Base-by-base conservation (phyloP, 768 basidiomycete genomes). In the Serendipita sp. region DNA sequence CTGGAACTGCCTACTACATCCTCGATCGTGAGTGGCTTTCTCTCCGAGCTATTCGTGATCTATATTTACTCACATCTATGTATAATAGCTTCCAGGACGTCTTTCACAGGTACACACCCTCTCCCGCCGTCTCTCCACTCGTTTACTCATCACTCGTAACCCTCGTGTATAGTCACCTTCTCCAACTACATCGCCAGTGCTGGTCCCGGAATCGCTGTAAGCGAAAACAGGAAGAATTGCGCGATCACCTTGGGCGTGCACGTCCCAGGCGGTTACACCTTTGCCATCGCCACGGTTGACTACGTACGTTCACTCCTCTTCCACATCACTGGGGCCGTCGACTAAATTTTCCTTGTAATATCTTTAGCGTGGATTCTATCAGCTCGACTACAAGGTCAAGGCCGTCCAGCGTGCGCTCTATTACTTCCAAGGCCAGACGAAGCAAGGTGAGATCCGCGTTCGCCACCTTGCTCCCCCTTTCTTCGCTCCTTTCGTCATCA, bases 401-500 rank as follows among this genome's bases (percentile, higher is more conserved):
- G 55, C 55, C 10, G 34, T 34, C 36, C 55, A 60, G n/a, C 4
- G n/a, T n/a, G 55, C 55, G 27, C 3, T 33, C 8, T 60, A 60
- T 29, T 60, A 60, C 55, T 60, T 60, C 55, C 55, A 60, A 37
- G 55, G 55, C 13, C 55, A 60, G 36, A n/a, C 34, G 10, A 23
- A 60, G 55, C 55, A 60, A 60, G 40, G 40, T 40, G 13, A 5
- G 40, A 23, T 23, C 23, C 23, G 23, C 23, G 23, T 23, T 13
- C 40, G 13, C 13, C 23, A 13, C 40, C 13, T 13, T 40, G 23
- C 5, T 13, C 13, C 40, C 5, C 13, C 13, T 23, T 23, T 23
- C 13, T 5, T 40, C 40, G 40, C 13, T 13, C 1, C 5, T 6
- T 5, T 40, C 40, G 5, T 13, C 13, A 5, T 40, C 40, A 13